Base-by-base conservation (phyloP, 257 asterid species). In the Agastache rugosa region DNA sequence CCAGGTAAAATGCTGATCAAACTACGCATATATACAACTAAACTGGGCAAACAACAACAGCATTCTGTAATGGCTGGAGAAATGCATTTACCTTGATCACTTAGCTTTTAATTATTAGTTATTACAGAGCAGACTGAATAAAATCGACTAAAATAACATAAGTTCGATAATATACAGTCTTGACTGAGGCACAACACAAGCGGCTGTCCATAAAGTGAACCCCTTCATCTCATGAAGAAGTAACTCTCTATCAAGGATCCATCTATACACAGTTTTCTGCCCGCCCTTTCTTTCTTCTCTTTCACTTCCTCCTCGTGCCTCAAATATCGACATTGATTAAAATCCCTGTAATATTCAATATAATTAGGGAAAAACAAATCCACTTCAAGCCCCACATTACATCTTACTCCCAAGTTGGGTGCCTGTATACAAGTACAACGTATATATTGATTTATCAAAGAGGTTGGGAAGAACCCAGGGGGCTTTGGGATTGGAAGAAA, bases 181-280 rank as follows among this genome's bases (percentile, higher is more conserved):
- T 53, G 11, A 37, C 42, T 37, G 17, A 37, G 60, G 77, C 60
- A 56, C 44, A 56, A 53, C 60, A 47, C 53, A 70, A 53, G 20
- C 48, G 39, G 56, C 62, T 51, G 78, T 34, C 34, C 56, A 65
- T 35, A 71, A 15, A 55, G 45, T 41, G 35, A 71, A 65, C 70
- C 68, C 41, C 74, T 66, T 35, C 77, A 23, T 68, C 79, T 56
- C 68, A 62, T 41, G 47, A 51, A 51, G 74, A 69, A 31, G 77
- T 17, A 56, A 72, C 75, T 7, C 10, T 66, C 68, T 41, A 63
- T 39, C 68, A 47, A 50, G 75, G 23, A 55, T 56, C 73, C 77
- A 81, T 47, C 74, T 51, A 62, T 61, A 78, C 86, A 78, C 77
- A 27, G 42, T 45, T 39, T 25, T 35, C 73, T 64, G 65, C 75